Evolutionary conservation across 768 basidiomycete genomes (phyloP).

Genomic region (Russula earlei): DNA sequence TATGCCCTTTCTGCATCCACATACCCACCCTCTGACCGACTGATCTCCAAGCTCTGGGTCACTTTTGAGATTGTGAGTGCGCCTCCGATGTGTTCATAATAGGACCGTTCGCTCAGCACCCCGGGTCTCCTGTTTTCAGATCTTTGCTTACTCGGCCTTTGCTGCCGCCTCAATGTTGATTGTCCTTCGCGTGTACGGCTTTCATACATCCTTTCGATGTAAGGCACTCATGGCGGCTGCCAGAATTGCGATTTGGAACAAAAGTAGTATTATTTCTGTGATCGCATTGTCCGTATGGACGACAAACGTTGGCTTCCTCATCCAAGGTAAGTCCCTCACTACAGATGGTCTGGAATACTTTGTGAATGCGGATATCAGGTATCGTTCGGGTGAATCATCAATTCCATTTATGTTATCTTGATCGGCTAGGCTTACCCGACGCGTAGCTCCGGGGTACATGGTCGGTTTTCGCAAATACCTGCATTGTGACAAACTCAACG

Average conservation of each 20-base stretch:
- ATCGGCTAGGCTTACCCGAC: neutral
- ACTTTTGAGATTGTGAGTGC: neutral
- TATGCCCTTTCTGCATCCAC: neutral
- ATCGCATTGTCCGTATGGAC: neutral
- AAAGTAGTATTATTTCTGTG: neutral
- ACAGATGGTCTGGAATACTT: neutral
- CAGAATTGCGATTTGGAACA: slow-evolving; percentile 5
- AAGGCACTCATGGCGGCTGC: neutral
- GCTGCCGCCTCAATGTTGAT: neutral
- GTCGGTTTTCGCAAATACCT: neutral
- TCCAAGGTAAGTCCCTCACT: neutral
- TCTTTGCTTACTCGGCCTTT: neutral
- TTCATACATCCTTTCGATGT: neutral
- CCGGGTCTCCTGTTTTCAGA: neutral
- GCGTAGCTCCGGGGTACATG: neutral
- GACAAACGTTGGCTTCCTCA: neutral
- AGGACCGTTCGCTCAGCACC: too few species aligned
- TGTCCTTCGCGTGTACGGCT: slow-evolving; percentile 3
- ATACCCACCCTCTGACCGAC: neutral
- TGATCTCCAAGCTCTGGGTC: neutral
- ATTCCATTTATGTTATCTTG: neutral
- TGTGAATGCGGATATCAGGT: neutral
- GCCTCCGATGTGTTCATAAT: neutral
- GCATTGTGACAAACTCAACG: too few species aligned
- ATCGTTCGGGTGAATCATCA: neutral